phyloP scores from a whole-genome alignment of 495 filamentous ascomycete genomes.

The Penicillium angulare region DNA sequence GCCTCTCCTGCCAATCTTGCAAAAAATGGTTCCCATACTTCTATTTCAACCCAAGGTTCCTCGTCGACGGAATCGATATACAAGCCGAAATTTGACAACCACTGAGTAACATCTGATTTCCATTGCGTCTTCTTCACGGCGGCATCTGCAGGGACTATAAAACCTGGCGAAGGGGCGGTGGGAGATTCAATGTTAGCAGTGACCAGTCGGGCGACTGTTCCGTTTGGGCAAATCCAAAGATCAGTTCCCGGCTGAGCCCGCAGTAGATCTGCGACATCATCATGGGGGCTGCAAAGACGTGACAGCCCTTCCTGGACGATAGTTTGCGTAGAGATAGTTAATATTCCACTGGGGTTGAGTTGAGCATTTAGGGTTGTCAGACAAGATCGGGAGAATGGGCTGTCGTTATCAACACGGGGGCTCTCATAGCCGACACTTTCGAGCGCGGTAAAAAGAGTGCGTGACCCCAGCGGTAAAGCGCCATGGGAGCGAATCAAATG shows the following conservation, averaged over 20 bases:
- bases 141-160: slow-evolving; percentile 9
- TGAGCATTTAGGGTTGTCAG: slow-evolving; percentile 43
- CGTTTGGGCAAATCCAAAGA: slow-evolving; percentile 52
- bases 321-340: slow-evolving; percentile 40
- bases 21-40: slow-evolving; percentile 49
- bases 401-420: slow-evolving; percentile 28
- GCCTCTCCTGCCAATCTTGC: slow-evolving; percentile 40
- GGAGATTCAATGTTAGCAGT: slow-evolving; percentile 22
- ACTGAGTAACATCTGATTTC: slow-evolving; percentile 40
- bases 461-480: slow-evolving; percentile 45
- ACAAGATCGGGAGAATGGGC: slow-evolving; percentile 26
- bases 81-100: slow-evolving; percentile 42
- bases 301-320: slow-evolving; percentile 38
- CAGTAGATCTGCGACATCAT: slow-evolving; percentile 16
- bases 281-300: slow-evolving; percentile 27
- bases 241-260: slow-evolving; percentile 31
- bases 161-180: slow-evolving; percentile 22
- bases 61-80: slow-evolving; percentile 34
- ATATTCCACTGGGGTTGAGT: slow-evolving; percentile 35
- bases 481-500: slow-evolving; percentile 37
- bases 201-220: slow-evolving; percentile 46
- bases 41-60: slow-evolving; percentile 44
- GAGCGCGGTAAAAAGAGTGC: slow-evolving; percentile 43
- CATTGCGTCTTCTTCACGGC: slow-evolving; percentile 30
- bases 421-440: slow-evolving; percentile 33